Percentiles rank a stretch among this genome's conserved stretches.
Evolutionary conservation across 78 protist genomes (phyloP).

Genomic region (Dictyostelium firmibasis): DNA sequence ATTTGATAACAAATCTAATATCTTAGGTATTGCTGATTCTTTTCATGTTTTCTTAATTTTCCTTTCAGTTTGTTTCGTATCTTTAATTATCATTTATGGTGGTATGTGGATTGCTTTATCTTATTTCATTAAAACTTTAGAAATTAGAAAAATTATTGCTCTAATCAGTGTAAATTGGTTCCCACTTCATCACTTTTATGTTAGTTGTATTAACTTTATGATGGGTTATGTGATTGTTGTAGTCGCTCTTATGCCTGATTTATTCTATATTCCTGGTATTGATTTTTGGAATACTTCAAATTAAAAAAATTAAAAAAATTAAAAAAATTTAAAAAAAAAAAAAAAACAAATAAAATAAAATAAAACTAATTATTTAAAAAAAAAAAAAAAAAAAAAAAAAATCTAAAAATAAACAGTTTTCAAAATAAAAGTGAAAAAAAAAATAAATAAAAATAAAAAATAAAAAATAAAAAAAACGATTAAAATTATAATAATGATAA

Average conservation of each 20-base stretch:
- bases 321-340: neutral
- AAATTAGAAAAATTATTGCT: conserved; percentile 2
- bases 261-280: conserved; percentile 33
- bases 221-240: conserved; percentile 78
- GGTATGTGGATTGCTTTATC: conserved; percentile 3
- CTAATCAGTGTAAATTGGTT: conserved; percentile 63
- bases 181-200: conserved; percentile 58
- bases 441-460: too few species aligned
- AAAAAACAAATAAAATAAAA: neutral
- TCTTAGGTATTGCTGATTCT: neutral
- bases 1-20: neutral
- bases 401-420: too few species aligned
- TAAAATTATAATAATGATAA: too few species aligned
- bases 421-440: too few species aligned
- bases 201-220: conserved; percentile 55
- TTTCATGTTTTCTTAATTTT: conserved; percentile 9
- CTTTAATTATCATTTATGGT: neutral
- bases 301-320: neutral
- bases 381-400: too few species aligned
- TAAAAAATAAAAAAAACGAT: too few species aligned
- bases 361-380: neutral
- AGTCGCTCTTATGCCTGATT: conserved; percentile 73
- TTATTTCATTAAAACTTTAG: conserved; percentile 29
- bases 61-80: conserved; percentile 16
- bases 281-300: conserved; percentile 36